These are phyloP conservation scores for Oryza punctata DNA, from an alignment of 176 grass and related monocot genomes.

Conservation along the genomic window DNA sequence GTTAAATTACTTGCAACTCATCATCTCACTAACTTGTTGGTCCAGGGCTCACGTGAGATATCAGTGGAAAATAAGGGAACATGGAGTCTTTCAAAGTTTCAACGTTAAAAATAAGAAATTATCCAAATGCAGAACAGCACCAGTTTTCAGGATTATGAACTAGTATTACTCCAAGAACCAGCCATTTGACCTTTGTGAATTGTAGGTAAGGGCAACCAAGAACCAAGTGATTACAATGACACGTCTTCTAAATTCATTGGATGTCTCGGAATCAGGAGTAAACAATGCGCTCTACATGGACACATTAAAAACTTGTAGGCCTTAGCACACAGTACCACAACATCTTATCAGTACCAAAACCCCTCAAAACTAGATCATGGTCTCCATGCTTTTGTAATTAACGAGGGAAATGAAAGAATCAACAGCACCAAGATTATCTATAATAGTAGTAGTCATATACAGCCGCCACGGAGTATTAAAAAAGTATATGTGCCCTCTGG, in stretches of 20 bases:
- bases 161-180: neutral
- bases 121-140: neutral
- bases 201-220: constrained; percentile 8
- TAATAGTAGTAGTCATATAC: neutral
- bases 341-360: constrained; percentile 11
- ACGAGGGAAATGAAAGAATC: neutral
- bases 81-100: neutral
- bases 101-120: neutral
- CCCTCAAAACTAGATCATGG: constrained; percentile 5
- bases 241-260: neutral
- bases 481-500: neutral
- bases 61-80: neutral
- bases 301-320: neutral
- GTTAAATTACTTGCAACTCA: neutral
- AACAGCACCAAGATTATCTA: constrained; percentile 13
- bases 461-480: constrained; percentile 13
- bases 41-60: neutral
- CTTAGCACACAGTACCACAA: constrained; percentile 1
- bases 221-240: neutral
- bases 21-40: neutral
- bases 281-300: constrained; percentile 14
- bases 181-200: neutral
- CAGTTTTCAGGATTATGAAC: neutral
- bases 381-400: neutral
- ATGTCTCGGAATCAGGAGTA: neutral